These are phyloP conservation scores for Pleurotus giganteus DNA, from an alignment of 768 basidiomycete genomes.

Conservation along the genomic window DNA sequence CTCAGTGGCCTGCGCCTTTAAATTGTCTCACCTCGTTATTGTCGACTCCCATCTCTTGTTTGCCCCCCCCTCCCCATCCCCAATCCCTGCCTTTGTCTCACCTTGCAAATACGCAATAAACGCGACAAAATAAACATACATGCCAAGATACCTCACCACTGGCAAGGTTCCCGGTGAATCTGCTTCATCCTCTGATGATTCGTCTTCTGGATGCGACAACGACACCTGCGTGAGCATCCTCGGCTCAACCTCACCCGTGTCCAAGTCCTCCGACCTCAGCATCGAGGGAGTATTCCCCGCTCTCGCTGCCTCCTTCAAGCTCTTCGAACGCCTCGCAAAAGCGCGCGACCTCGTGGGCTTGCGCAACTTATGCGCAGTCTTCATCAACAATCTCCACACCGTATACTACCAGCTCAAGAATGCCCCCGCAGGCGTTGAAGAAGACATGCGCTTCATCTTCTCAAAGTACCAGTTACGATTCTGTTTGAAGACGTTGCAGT, in stretches of 20 bases:
- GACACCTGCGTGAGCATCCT: constrained; percentile 3
- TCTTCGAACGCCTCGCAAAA: not conserved
- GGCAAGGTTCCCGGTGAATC: not conserved
- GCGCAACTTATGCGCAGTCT: not conserved
- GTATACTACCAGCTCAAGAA: not conserved
- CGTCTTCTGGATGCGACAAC: not conserved
- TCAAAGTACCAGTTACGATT: not conserved
- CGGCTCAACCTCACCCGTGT: not conserved
- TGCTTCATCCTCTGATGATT: not conserved
- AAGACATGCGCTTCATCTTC: not conserved
- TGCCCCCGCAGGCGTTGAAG: not conserved
- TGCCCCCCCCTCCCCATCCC: not conserved
- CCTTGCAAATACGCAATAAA: no score
- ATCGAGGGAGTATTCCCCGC: constrained; percentile 3
- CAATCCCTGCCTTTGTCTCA: no score
- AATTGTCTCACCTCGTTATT: no score
- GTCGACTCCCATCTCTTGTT: no score
- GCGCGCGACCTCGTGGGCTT: not conserved
- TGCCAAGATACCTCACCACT: not conserved
- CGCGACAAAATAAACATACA: not conserved
- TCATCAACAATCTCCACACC: not conserved
- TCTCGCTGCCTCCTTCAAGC: not conserved
- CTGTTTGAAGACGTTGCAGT: not conserved
- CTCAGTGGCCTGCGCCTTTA: no score
- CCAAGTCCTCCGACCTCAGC: not conserved